A percentile compares a stretch with the other conserved stretches of the same genome.
These are phyloP conservation scores for Sonneratia caseolaris DNA, from an alignment of 345 rosid genomes.

Conservation along the genomic window DNA sequence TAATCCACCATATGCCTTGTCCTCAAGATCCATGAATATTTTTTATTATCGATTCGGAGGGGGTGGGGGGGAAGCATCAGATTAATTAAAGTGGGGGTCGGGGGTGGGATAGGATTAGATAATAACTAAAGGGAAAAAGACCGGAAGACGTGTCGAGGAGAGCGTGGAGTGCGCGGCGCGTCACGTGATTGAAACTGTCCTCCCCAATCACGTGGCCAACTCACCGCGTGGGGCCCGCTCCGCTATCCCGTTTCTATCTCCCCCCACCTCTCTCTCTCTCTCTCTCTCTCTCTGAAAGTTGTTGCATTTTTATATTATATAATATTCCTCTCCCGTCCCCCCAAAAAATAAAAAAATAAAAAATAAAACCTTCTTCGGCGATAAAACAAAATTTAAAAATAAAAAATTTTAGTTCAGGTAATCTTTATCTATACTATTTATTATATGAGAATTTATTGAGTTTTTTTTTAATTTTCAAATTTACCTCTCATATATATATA, in stretches of 20 bases:
- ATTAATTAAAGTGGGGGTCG: neutral
- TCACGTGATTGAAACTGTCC: constrained; percentile 46
- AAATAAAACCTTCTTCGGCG: neutral
- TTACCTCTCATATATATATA: no score
- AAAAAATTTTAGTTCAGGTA: no score
- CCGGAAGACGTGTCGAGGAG: constrained; percentile 16
- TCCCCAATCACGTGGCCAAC: constrained; percentile 67
- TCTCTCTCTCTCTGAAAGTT: no score
- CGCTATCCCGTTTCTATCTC: constrained; percentile 4
- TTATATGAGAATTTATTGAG: no score
- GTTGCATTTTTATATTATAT: no score
- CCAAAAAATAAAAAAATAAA: neutral
- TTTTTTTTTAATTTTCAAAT: no score
- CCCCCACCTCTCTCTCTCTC: neutral
- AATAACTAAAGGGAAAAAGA: neutral
- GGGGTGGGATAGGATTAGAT: neutral
- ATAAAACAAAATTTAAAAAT: neutral
- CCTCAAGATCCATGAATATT: no score
- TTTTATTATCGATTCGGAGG: no score
- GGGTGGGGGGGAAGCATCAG: neutral
- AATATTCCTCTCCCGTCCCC: no score
- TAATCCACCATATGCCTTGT: no score
- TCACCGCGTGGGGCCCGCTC: constrained; percentile 31
- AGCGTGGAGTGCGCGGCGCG: constrained; percentile 26
- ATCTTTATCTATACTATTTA: no score